Conservation (phyloP, 495 filamentous ascomycete genomes). For the Aspergillus avenaceus region DNA sequence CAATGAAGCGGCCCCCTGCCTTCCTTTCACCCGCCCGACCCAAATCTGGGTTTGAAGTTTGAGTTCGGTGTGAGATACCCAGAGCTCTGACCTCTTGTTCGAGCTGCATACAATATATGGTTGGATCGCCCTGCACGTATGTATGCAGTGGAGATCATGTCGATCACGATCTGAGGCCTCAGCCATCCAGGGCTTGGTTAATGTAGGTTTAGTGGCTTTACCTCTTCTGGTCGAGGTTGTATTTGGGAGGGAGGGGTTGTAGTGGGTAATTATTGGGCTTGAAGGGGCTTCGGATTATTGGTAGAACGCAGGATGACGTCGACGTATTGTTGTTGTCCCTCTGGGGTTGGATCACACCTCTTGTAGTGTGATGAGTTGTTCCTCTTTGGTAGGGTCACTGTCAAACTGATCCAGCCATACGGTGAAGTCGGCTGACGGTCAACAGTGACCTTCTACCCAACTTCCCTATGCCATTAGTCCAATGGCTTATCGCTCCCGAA, state of each 20-base stretch:
- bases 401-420: too few species aligned
- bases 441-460: too few species aligned
- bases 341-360: too few species aligned
- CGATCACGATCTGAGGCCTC: constrained; percentile 2
- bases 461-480: too few species aligned
- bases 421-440: too few species aligned
- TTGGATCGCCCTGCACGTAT: neutral
- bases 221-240: neutral
- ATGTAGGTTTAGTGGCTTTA: neutral
- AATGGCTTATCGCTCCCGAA: too few species aligned
- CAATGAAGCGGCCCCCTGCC: neutral
- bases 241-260: neutral
- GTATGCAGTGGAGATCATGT: constrained; percentile 13
- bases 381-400: too few species aligned
- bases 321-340: neutral
- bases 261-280: neutral
- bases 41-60: neutral
- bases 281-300: neutral
- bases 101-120: neutral
- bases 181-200: neutral
- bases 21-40: neutral
- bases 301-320: neutral
- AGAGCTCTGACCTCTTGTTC: neutral
- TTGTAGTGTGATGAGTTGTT: neutral
- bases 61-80: neutral